These are phyloP conservation scores for Calvatia gigantea DNA, from an alignment of 768 basidiomycete genomes.

Conservation along the genomic window DNA sequence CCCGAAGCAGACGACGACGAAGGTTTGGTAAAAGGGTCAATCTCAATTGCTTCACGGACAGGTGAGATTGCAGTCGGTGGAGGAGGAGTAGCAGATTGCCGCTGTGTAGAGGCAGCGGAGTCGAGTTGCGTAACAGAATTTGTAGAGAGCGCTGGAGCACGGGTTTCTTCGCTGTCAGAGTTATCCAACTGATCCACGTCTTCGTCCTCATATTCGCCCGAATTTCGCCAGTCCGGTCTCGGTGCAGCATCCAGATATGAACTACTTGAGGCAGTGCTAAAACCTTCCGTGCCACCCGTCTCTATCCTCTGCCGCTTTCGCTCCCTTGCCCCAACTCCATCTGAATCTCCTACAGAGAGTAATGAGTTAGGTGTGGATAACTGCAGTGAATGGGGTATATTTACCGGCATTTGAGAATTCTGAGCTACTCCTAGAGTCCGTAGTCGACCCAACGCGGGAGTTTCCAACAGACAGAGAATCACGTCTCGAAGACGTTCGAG, in stretches of 20 bases:
- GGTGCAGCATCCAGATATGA: not conserved
- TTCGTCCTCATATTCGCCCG: slow-evolving; percentile 2
- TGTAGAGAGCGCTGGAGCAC: not conserved
- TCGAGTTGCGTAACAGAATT: not conserved
- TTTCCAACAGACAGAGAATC: slow-evolving; percentile 15
- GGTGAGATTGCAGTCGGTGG: not conserved
- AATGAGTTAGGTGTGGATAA: too few relatives aligned
- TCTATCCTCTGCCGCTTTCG: slow-evolving; percentile 16
- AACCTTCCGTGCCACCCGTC: not conserved
- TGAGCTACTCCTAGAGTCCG: slow-evolving; percentile 4
- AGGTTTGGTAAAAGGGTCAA: not conserved
- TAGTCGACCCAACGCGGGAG: slow-evolving; percentile 13
- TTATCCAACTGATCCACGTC: slow-evolving; percentile 3
- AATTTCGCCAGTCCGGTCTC: not conserved
- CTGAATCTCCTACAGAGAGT: not conserved
- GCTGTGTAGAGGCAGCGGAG: not conserved
- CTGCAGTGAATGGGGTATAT: not conserved
- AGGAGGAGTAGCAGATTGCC: not conserved
- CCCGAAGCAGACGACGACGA: not conserved
- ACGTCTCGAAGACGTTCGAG: slow-evolving; percentile 16
- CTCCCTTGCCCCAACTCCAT: slow-evolving; percentile 13
- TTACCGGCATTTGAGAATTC: slow-evolving; percentile 4
- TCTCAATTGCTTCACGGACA: not conserved
- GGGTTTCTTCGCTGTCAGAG: not conserved
- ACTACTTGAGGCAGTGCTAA: not conserved